Base-by-base conservation (phyloP, 2,329 filamentous ascomycete genomes). In the Xylariaceae sp. region DNA sequence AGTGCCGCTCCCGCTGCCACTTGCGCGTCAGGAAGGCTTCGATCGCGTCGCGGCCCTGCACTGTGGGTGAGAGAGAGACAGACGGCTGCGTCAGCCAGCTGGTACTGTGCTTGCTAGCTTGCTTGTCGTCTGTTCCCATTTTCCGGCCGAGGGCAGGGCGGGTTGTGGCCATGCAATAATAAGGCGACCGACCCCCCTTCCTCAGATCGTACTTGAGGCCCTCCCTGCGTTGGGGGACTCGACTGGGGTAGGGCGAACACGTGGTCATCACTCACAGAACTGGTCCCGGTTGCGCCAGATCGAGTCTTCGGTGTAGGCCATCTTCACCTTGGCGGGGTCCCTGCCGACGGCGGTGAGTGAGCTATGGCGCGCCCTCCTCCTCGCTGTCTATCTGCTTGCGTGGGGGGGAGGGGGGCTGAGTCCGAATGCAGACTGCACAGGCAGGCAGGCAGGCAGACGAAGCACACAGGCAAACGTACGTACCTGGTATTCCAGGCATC, bases 401-500 rank as follows among this genome's bases (percentile, higher is more conserved):
- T n/a, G n/a, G 29, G 14, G 16, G 16, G 10, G 28, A 17, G 28
- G 15, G 15, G 28, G 16, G 28, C 13, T 18, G 9, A 12, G 16
- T 3, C 15, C n/a, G n/a, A n/a, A n/a, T n/a, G n/a, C n/a, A n/a
- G n/a, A n/a, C n/a, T n/a, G n/a, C n/a, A n/a, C n/a, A n/a, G n/a
- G n/a, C n/a, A 29, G 8, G 13, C 11, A 24, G 5, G 19, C 24
- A 13, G 5, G 8, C n/a, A n/a, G 24, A 6, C 15, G 30, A 13
- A 12, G 9, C 27, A 13, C 12, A 30, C 11, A 5, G 18, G 18
- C 5, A 18, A 18, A 25, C 7, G 9, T 16, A 33, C 63, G 45
- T 57, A 85, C 82, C 66, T 72, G 1, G 78, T 81, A 51, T 93
- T 94, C 87, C 87, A 93, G 3, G 80, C 66, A 54, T 86, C 75